Conservation (phyloP, 768 basidiomycete species). For the Neoboletus subvelutipes region DNA sequence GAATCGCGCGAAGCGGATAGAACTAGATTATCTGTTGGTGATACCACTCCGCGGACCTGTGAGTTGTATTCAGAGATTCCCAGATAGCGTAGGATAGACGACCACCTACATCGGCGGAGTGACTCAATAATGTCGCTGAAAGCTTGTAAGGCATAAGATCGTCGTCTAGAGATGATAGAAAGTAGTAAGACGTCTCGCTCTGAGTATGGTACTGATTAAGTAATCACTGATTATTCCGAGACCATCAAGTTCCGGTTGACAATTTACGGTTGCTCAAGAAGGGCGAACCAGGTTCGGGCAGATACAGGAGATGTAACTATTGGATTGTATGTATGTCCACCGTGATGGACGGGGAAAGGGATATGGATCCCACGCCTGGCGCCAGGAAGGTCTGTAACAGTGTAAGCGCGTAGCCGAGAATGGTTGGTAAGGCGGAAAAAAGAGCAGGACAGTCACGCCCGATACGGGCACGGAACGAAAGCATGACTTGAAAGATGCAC, state of each 20-base stretch:
- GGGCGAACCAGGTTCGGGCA: too few relatives aligned
- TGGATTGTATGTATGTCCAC: too few relatives aligned
- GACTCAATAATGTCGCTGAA: constrained; percentile 67
- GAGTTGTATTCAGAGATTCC: constrained; percentile 4
- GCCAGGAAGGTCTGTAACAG: too few relatives aligned
- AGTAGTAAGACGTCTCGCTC: too few relatives aligned
- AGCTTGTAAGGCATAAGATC: constrained; percentile 68
- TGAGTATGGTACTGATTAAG: not conserved
- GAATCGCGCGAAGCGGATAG: constrained; percentile 92
- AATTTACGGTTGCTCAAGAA: too few relatives aligned
- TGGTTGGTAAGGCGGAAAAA: too few relatives aligned
- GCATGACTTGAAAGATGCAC: not conserved
- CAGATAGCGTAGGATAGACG: constrained; percentile 2
- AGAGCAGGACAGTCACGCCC: too few relatives aligned
- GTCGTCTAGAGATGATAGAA: not conserved
- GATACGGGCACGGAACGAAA: not conserved
- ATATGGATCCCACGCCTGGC: too few relatives aligned
- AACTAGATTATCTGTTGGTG: constrained; percentile 73
- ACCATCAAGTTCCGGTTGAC: too few relatives aligned
- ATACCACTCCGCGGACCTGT: constrained; percentile 81
- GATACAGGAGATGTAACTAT: too few relatives aligned
- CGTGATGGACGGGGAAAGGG: too few relatives aligned
- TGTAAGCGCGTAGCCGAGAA: too few relatives aligned
- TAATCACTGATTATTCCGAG: not conserved
- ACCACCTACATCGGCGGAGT: constrained; percentile 68